These are phyloP conservation scores for Debaryomycetaceae sp. DNA, from an alignment of 1,139 yeast species.

Conservation along the genomic window DNA sequence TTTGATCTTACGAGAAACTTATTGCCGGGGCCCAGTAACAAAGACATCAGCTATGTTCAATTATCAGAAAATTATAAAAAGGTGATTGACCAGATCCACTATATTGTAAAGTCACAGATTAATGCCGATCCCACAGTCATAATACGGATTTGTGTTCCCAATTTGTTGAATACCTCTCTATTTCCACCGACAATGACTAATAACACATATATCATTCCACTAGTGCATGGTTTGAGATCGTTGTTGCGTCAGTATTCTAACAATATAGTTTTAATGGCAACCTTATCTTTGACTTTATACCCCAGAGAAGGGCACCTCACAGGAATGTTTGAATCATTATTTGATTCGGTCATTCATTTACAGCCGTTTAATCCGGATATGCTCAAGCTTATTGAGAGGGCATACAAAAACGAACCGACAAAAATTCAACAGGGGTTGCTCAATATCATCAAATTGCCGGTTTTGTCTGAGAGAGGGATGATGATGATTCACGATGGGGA, in stretches of 20 bases:
- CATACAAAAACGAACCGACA: conserved; percentile 67
- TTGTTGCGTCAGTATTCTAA: conserved; percentile 46
- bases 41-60: conserved; percentile 60
- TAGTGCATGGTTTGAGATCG: conserved; percentile 58
- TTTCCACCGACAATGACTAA: conserved; percentile 56
- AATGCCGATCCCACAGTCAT: conserved; percentile 36
- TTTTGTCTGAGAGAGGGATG: conserved; percentile 69
- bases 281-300: conserved; percentile 67
- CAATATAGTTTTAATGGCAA: conserved; percentile 46
- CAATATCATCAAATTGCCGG: conserved; percentile 70
- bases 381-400: conserved; percentile 60
- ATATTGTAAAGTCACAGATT: conserved; percentile 34
- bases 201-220: conserved; percentile 52
- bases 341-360: conserved; percentile 70
- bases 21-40: conserved; percentile 60
- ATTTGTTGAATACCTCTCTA: conserved; percentile 72
- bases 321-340: conserved; percentile 53
- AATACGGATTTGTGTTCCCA: conserved; percentile 70
- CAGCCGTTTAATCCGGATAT: conserved; percentile 83
- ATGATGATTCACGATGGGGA: conserved; percentile 78
- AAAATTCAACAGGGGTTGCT: conserved; percentile 84
- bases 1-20: conserved; percentile 74
- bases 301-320: conserved; percentile 52
- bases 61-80: conserved; percentile 18
- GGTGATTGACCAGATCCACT: conserved; percentile 39